Conservation (phyloP, 768 basidiomycete species). For the Gloeopeniophorella convolvens region DNA sequence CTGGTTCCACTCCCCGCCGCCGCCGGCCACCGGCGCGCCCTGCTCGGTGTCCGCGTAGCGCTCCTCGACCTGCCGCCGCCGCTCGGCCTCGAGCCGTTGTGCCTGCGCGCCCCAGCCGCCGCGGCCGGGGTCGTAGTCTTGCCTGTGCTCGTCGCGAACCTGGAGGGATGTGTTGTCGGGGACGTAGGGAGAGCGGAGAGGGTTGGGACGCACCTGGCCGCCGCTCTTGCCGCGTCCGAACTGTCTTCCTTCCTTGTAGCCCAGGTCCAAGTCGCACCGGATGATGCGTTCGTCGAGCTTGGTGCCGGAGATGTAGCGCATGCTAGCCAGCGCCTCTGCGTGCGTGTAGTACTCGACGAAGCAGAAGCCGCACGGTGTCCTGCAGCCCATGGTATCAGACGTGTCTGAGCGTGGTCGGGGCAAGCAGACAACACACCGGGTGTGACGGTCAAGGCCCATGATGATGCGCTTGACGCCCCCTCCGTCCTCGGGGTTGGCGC, state of each 20-base stretch:
- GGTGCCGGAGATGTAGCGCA: constrained; percentile 94
- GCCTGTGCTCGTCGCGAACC: constrained; percentile 91
- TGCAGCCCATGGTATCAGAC: constrained; percentile 27
- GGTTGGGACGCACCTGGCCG: constrained; percentile 56
- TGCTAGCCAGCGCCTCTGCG: constrained; percentile 83
- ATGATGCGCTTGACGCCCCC: constrained; percentile 91
- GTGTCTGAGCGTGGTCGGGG: not conserved
- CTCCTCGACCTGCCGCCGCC: constrained; percentile 78
- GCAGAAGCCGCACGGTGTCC: constrained; percentile 92
- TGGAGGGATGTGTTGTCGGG: constrained; percentile 20
- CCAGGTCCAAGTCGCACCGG: constrained; percentile 93
- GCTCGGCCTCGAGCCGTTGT: constrained; percentile 63
- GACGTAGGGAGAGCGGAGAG: not conserved
- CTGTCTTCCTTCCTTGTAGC: constrained; percentile 94
- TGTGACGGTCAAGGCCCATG: constrained; percentile 90
- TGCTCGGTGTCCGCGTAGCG: constrained; percentile 79
- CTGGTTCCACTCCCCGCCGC: constrained; percentile 84
- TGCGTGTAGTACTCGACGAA: constrained; percentile 97
- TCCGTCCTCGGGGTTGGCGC: constrained; percentile 77
- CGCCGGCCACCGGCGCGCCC: constrained; percentile 73
- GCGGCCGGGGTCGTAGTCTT: constrained; percentile 94
- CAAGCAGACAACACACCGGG: constrained; percentile 44
- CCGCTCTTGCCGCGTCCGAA: constrained; percentile 97
- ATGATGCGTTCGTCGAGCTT: constrained; percentile 99
- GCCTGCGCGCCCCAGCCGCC: constrained; percentile 93